These are phyloP conservation scores for Desmodesmus armatus DNA, from an alignment of 139 green algal genomes.

Conservation along the genomic window DNA sequence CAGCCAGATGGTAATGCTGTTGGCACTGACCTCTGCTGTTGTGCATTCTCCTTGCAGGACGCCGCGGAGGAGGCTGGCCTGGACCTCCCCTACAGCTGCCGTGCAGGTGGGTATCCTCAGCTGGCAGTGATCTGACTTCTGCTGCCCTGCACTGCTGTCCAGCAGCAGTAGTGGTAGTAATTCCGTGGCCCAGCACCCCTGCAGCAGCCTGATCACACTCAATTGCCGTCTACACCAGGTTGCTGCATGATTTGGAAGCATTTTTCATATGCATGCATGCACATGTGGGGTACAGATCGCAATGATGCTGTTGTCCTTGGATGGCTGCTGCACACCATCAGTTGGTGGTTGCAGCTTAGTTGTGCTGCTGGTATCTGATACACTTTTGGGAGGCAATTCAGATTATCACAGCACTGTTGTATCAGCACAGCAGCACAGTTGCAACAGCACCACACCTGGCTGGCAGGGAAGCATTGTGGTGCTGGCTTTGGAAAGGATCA, in stretches of 20 bases:
- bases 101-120: slow-evolving; percentile 57
- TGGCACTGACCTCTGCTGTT: not conserved
- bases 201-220: not conserved
- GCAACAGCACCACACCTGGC: too few relatives aligned
- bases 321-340: not conserved
- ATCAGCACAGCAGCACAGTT: too few relatives aligned
- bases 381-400: too few relatives aligned
- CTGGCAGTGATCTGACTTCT: not conserved
- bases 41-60: slow-evolving; percentile 8
- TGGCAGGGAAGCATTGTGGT: too few relatives aligned
- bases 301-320: not conserved
- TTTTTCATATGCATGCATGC: not conserved
- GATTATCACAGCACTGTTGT: too few relatives aligned
- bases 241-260: not conserved
- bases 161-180: not conserved
- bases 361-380: too few relatives aligned
- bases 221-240: not conserved
- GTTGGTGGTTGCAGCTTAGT: too few relatives aligned
- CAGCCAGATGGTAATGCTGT: too few relatives aligned
- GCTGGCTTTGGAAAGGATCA: too few relatives aligned
- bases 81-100: slow-evolving; percentile 93
- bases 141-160: not conserved
- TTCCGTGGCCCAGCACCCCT: not conserved
- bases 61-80: slow-evolving; percentile 62
- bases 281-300: not conserved